These are phyloP conservation scores for Pharnaceum exiguum DNA, from an alignment of 148 eudicot species.

Conservation along the genomic window DNA sequence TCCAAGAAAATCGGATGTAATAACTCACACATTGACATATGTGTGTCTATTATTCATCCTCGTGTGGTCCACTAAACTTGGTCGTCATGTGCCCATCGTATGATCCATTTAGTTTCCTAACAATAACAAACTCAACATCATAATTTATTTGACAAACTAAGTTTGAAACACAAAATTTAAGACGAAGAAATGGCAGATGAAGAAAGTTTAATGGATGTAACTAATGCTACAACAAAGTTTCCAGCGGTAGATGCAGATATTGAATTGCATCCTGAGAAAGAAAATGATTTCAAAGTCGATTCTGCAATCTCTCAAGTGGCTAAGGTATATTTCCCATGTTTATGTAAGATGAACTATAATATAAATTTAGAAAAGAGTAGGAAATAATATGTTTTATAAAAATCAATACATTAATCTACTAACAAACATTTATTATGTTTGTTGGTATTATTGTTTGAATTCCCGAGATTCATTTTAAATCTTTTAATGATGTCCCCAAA, in stretches of 20 bases:
- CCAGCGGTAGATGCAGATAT: conserved; percentile 45
- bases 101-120: too few relatives aligned
- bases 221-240: conserved; percentile 20
- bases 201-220: conserved; percentile 12
- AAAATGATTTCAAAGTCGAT: conserved; percentile 39
- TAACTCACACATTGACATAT: neutral
- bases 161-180: neutral
- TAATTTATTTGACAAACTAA: neutral
- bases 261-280: conserved; percentile 34
- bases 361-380: too few relatives aligned
- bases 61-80: neutral
- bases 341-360: too few relatives aligned
- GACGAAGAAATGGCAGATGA: conserved; percentile 22
- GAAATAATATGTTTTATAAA: too few relatives aligned
- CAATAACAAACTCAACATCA: neutral
- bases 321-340: too few relatives aligned
- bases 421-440: too few relatives aligned
- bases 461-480: too few relatives aligned
- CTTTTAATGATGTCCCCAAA: too few relatives aligned
- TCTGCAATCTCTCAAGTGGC: conserved; percentile 42
- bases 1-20: conserved; percentile 10
- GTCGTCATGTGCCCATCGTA: neutral
- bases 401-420: too few relatives aligned
- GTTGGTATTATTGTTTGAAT: too few relatives aligned
- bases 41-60: conserved; percentile 1